phyloP scores from a whole-genome alignment of 2,329 filamentous ascomycete species.

The Aspergillus amoenus region DNA sequence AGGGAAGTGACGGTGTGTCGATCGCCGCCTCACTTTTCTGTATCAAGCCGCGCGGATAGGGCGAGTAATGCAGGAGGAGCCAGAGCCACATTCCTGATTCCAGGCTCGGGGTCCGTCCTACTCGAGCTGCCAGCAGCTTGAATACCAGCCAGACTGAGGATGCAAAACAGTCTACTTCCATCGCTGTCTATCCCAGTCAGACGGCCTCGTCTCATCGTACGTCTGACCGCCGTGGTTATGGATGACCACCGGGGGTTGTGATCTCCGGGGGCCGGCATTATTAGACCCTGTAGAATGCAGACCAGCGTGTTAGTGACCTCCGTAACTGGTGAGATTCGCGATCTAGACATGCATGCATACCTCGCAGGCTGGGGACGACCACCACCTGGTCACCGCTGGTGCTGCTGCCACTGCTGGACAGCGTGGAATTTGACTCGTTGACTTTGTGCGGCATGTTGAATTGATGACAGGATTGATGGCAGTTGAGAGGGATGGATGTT shows the following conservation, averaged over 20 bases:
- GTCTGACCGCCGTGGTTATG: conserved; percentile 38
- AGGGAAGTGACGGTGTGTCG: conserved; percentile 16
- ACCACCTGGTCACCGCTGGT: conserved; percentile 32
- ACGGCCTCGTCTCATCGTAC: conserved; percentile 37
- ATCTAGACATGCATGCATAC: conserved; percentile 23
- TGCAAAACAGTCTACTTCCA: conserved; percentile 31
- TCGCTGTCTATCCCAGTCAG: conserved; percentile 40
- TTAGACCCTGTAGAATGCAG: conserved; percentile 29
- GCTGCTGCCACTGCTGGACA: conserved; percentile 27
- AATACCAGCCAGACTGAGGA: conserved; percentile 1
- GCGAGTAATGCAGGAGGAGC: conserved; percentile 5
- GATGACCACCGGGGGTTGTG: conserved; percentile 34
- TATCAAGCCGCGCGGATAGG: conserved; percentile 25
- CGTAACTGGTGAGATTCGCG: not conserved
- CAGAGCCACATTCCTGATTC: not conserved
- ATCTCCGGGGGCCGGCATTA: conserved; percentile 29
- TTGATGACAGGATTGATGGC: not conserved
- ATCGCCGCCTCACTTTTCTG: conserved; percentile 28
- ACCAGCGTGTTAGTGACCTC: conserved; percentile 13
- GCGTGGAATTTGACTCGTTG: conserved; percentile 38
- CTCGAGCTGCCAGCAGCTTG: conserved; percentile 18
- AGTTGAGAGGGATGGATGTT: not conserved
- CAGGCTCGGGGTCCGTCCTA: not conserved
- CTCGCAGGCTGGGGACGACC: conserved; percentile 29
- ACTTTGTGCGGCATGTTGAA: conserved; percentile 35